A percentile compares a stretch with the other conserved stretches of the same genome.
Conservation (phyloP, 2,329 filamentous ascomycete genomes). For the Colletotrichum sojae region DNA sequence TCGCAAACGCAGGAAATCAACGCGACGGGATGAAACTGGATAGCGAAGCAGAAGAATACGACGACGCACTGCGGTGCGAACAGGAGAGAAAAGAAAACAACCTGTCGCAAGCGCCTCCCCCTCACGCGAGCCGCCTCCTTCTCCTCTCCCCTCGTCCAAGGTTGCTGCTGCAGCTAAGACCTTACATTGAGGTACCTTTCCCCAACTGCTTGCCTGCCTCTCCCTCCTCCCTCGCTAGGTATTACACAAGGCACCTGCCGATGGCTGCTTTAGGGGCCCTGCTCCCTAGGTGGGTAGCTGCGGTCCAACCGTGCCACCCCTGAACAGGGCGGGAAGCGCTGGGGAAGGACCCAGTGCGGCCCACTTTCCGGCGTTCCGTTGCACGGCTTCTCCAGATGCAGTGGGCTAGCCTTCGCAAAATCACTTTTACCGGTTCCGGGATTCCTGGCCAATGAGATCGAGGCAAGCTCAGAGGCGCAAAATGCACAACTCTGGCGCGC, state of each 20-base stretch:
- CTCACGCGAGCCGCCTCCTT: constrained; percentile 23
- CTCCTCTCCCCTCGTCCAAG: neutral
- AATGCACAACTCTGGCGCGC: constrained; percentile 32
- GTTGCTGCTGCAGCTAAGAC: neutral
- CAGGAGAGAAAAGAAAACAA: constrained; percentile 1
- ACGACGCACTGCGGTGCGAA: neutral
- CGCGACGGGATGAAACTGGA: neutral
- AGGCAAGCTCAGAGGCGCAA: neutral
- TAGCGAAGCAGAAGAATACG: neutral
- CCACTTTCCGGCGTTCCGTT: constrained; percentile 38
- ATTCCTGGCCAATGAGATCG: neutral
- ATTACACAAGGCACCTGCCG: constrained; percentile 33
- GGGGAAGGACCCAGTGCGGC: constrained; percentile 37
- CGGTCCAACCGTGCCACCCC: constrained; percentile 34
- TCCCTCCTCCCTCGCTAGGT: constrained; percentile 8
- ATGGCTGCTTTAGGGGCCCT: constrained; percentile 31
- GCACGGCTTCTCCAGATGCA: constrained; percentile 1
- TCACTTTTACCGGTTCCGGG: constrained; percentile 8
- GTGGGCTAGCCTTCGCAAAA: constrained; percentile 30
- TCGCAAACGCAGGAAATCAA: neutral
- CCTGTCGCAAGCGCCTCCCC: neutral
- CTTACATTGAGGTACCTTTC: constrained; percentile 1
- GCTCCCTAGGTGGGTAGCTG: constrained; percentile 12
- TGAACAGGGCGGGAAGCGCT: constrained; percentile 33
- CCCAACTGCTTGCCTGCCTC: neutral